A percentile compares a stretch with the other conserved stretches of the same genome.
These are phyloP conservation scores for Solanum bulbocastanum DNA, from an alignment of 257 asterid species.

Conservation along the genomic window DNA sequence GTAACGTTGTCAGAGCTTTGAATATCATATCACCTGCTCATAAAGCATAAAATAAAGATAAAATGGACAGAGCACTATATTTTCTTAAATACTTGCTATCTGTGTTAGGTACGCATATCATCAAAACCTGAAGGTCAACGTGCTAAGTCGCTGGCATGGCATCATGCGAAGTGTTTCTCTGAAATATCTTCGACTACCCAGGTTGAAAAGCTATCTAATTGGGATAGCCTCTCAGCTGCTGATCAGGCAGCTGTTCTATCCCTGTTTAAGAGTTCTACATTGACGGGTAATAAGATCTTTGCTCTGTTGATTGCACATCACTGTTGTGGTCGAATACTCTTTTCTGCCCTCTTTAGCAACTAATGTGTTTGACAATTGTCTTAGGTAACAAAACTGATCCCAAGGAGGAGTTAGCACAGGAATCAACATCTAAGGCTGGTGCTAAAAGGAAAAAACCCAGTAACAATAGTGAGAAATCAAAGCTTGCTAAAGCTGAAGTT, in stretches of 20 bases:
- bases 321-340: neutral
- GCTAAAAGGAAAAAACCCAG: constrained; percentile 56
- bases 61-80: neutral
- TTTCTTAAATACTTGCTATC: constrained; percentile 3
- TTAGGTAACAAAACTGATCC: constrained; percentile 32
- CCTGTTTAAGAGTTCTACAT: constrained; percentile 33
- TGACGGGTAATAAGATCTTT: constrained; percentile 28
- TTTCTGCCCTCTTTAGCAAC: neutral
- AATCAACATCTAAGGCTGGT: constrained; percentile 41
- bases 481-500: constrained; percentile 40
- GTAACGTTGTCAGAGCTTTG: neutral
- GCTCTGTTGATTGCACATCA: constrained; percentile 3
- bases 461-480: constrained; percentile 36
- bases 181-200: constrained; percentile 34
- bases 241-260: constrained; percentile 52
- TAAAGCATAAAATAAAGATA: neutral
- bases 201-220: constrained; percentile 60
- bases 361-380: constrained; percentile 2
- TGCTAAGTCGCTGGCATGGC: constrained; percentile 64
- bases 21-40: neutral
- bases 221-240: constrained; percentile 53
- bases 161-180: constrained; percentile 86
- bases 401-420: constrained; percentile 26
- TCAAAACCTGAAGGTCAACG: constrained; percentile 79
- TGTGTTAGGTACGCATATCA: constrained; percentile 70